Base-by-base conservation (phyloP, 352 stramenopile species). In the Pythium apleroticum region DNA sequence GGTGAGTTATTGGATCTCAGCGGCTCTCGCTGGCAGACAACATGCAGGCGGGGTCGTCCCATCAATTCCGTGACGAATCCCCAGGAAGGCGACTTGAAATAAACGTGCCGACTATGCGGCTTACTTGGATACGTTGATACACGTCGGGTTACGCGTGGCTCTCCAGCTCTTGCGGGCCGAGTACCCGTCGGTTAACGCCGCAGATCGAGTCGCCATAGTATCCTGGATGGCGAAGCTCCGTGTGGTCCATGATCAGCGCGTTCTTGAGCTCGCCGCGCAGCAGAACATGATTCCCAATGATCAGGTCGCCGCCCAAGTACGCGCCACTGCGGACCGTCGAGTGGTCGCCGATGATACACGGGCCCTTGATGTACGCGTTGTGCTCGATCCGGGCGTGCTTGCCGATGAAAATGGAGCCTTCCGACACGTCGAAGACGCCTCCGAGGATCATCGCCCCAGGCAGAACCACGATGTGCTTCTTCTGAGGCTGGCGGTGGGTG, bases 131-230 rank as follows among this genome's bases (percentile, higher is more conserved):
- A 33, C 30, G n/a, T 33, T 33, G 30, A 33, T 9, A 9, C 4
- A 33, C 30, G 33, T 15, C 20, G 3, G 37, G 3, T 46, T 46
- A 49, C 2, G 20, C 41, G 41, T 5, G 5, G 41, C 8, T 49
- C 19, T 27, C 19, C 1, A 27, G 19, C 11, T 49, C n/a, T 49
- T 49, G 41, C 9, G 19, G 41, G 6, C 41, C 41, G 41, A 49
- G 17, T 27, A 49, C 41, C 2, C n/a, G 41, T 28, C 20, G 41
- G 20, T 86, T 89, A 61, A 81, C 85, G 4, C 85, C 85, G 24
- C 76, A 88, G 33, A 92, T 69, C 55, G 78, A 90, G 69, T 92
- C 85, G 17, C 83, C 83, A 48, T 78, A 90, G 65, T 94, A 92
- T 0, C 83, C 79, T 2, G 83, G 81, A 39, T 92, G 85, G 39